Percentiles rank a stretch among this genome's conserved stretches.
Evolutionary conservation across 352 stramenopile species (phyloP).

Genomic region (Pythium oligandrum): DNA sequence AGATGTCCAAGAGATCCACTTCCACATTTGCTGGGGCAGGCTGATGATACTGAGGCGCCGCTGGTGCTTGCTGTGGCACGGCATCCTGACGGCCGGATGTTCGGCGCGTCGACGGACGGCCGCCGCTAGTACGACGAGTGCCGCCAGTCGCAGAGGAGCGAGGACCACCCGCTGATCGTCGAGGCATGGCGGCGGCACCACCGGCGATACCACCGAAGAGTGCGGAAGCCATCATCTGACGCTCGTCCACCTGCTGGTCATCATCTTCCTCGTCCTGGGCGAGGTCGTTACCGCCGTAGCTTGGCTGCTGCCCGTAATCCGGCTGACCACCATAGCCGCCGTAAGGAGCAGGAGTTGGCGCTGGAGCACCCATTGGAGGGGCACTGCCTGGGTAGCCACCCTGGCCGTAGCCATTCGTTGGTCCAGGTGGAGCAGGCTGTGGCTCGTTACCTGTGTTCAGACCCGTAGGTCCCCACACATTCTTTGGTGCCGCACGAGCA

Average conservation of each 20-base stretch:
- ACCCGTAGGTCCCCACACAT: slow-evolving; percentile 81
- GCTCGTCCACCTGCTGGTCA: slow-evolving; percentile 63
- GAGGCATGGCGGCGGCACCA: slow-evolving; percentile 44
- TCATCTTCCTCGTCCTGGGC: slow-evolving; percentile 41
- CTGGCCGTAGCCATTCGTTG: slow-evolving; percentile 27
- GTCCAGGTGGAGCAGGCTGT: slow-evolving; percentile 6
- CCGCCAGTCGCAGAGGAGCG: slow-evolving; percentile 26
- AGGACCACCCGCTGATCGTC: slow-evolving; percentile 19
- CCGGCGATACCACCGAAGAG: slow-evolving; percentile 95
- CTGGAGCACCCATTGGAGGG: slow-evolving; percentile 12
- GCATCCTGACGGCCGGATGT: slow-evolving; percentile 31
- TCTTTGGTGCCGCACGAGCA: slow-evolving; percentile 58
- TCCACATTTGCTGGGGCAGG: slow-evolving; percentile 44
- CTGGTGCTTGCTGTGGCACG: slow-evolving; percentile 32
- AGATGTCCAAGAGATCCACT: slow-evolving; percentile 84
- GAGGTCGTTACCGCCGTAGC: slow-evolving; percentile 15
- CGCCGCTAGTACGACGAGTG: slow-evolving; percentile 28
- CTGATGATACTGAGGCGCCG: slow-evolving; percentile 21
- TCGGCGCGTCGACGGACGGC: slow-evolving; percentile 26
- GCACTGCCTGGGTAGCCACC: slow-evolving; percentile 5
- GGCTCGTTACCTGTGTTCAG: slow-evolving; percentile 37
- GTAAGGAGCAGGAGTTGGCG: slow-evolving; percentile 19
- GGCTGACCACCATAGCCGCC: slow-evolving; percentile 40
- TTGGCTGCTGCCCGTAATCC: slow-evolving; percentile 30
- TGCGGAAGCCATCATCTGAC: slow-evolving; percentile 89